Evolutionary conservation across 495 filamentous ascomycete genomes (phyloP).

Genomic region (Lasiosphaeris hirsuta): DNA sequence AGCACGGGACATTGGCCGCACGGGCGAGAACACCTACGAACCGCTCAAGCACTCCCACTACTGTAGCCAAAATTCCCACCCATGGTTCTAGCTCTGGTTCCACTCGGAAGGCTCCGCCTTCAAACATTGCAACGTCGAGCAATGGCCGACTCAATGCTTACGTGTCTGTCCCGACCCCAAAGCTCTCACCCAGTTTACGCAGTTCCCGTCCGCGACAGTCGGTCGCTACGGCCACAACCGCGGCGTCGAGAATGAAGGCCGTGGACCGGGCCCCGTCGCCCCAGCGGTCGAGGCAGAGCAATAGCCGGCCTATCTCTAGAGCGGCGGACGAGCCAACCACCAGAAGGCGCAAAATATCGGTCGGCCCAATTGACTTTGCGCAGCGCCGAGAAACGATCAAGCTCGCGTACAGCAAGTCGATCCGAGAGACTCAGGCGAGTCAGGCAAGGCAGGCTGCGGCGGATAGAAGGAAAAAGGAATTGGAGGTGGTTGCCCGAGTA

Average conservation of each 20-base stretch:
- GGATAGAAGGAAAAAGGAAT: conserved; percentile 39
- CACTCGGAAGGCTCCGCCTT: conserved; percentile 30
- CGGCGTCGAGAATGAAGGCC: conserved; percentile 59
- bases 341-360: conserved; percentile 44
- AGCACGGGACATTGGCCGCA: conserved; percentile 19
- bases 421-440: conserved; percentile 64
- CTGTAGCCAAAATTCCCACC: conserved; percentile 38
- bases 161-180: conserved; percentile 47
- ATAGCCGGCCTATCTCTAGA: conserved; percentile 31
- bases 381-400: conserved; percentile 73
- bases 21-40: conserved; percentile 36
- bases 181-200: conserved; percentile 65
- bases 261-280: conserved; percentile 39
- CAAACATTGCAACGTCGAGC: conserved; percentile 26
- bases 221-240: conserved; percentile 67
- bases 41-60: conserved; percentile 31
- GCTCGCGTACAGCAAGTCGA: conserved; percentile 73
- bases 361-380: conserved; percentile 74
- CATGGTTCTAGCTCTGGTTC: conserved; percentile 24
- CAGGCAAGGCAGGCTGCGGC: conserved; percentile 48
- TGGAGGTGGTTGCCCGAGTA: conserved; percentile 36
- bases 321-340: conserved; percentile 30
- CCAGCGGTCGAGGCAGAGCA: conserved; percentile 29
- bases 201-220: conserved; percentile 79
- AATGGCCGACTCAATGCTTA: conserved; percentile 52